Evolutionary conservation across 129 eudicot genomes (phyloP).

Genomic region (Centrapalus pauciflorus): DNA sequence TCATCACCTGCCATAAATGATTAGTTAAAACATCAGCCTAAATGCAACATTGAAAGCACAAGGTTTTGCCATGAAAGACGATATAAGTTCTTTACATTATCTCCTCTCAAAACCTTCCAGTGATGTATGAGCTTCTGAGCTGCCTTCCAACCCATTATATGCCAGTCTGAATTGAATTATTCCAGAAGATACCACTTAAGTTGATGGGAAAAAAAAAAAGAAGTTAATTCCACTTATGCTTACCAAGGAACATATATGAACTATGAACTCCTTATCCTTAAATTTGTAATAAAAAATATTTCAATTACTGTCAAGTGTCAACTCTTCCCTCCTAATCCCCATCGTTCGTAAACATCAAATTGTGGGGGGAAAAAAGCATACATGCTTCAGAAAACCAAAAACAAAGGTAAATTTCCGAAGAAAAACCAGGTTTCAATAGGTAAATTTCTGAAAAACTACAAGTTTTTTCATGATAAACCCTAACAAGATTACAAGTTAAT

Average conservation of each 20-base stretch:
- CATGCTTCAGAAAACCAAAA: too few relatives aligned
- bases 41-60: background rate
- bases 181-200: background rate
- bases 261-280: background rate
- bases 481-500: too few relatives aligned
- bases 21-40: background rate
- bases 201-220: too few relatives aligned
- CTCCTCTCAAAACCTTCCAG: conserved; percentile 92
- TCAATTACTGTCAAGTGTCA: too few relatives aligned
- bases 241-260: background rate
- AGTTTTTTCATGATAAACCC: too few relatives aligned
- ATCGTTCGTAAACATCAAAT: too few relatives aligned
- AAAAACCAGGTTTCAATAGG: too few relatives aligned
- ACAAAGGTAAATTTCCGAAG: too few relatives aligned
- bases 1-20: conserved; percentile 61
- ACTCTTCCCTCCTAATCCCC: too few relatives aligned
- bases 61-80: background rate
- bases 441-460: too few relatives aligned
- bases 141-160: conserved; percentile 92
- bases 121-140: conserved; percentile 91
- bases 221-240: background rate
- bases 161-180: conserved; percentile 9
- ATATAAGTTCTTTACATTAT: conserved; percentile 47
- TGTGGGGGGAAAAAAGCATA: too few relatives aligned
- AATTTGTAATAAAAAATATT: background rate